A percentile compares a stretch with the other conserved stretches of the same genome.
Evolutionary conservation across 2,329 filamentous ascomycete species (phyloP).

Genomic region (Fusarium temperatum): DNA sequence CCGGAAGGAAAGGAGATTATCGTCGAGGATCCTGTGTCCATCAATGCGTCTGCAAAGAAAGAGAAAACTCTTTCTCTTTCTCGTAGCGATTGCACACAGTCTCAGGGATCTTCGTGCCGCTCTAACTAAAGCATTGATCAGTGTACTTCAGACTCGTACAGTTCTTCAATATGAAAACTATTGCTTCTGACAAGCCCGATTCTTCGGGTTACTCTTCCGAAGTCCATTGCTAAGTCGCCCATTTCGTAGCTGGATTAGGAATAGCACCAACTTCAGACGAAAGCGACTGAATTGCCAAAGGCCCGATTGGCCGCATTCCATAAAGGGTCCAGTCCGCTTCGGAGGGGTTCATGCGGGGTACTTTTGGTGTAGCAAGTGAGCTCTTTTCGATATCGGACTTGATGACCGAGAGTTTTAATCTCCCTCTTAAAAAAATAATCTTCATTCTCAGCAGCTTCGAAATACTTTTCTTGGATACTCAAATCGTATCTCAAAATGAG

Average conservation of each 20-base stretch:
- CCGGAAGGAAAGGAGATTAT: conserved; percentile 18
- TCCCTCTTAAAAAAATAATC: background rate
- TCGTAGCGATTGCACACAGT: background rate
- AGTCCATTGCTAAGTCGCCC: background rate
- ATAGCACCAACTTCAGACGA: background rate
- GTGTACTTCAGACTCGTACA: too few species aligned
- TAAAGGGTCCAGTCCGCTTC: background rate
- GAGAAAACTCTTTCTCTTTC: background rate
- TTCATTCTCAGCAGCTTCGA: background rate
- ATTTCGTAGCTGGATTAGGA: background rate
- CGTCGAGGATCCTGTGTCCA: background rate
- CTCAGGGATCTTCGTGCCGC: background rate
- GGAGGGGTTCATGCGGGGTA: conserved; percentile 2
- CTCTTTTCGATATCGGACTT: background rate
- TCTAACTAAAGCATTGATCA: background rate
- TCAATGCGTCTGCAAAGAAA: background rate
- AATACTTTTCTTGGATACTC: background rate
- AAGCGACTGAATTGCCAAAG: background rate
- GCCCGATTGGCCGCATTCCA: background rate
- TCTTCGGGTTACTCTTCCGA: background rate
- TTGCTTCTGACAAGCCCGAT: background rate
- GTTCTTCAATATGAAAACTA: background rate
- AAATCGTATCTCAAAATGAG: background rate
- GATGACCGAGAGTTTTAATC: background rate
- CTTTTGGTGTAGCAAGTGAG: background rate